phyloP scores from a whole-genome alignment of 164 flowering plant genomes.

The Tetrastigma voinierianum region DNA sequence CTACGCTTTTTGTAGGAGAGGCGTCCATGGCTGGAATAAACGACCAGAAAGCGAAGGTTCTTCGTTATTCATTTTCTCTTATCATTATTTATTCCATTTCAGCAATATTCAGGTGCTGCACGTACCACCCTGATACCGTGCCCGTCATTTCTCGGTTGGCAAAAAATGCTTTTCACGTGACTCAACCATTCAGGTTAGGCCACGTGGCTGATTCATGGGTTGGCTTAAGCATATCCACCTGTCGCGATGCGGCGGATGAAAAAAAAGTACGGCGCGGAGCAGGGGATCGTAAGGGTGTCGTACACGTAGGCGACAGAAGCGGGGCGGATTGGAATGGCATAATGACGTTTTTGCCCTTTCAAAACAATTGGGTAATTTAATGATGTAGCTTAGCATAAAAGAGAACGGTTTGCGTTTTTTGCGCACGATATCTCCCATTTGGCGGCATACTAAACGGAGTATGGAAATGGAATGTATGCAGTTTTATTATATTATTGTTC shows the following conservation, averaged over 20 bases:
- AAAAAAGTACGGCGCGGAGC: not conserved
- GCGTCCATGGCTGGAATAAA: slow-evolving; percentile 6
- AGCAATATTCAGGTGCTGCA: not conserved
- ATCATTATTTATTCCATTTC: not conserved
- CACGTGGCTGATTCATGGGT: too few species aligned
- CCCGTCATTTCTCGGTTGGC: too few species aligned
- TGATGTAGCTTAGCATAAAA: not conserved
- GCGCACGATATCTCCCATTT: slow-evolving; percentile 31
- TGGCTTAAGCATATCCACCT: too few species aligned
- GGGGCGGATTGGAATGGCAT: not conserved
- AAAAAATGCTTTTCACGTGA: too few species aligned
- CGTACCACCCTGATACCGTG: not conserved
- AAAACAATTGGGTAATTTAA: not conserved
- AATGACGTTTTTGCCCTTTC: not conserved
- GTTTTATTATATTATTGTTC: not conserved
- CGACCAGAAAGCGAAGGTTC: slow-evolving; percentile 11
- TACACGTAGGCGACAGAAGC: not conserved
- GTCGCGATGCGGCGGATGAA: not conserved
- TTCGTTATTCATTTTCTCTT: not conserved
- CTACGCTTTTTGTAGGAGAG: slow-evolving; percentile 8
- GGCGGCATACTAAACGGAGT: slow-evolving; percentile 25
- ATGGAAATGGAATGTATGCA: too few species aligned
- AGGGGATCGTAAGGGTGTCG: not conserved
- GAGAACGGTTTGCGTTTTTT: slow-evolving; percentile 25
- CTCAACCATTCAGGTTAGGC: too few species aligned